These are phyloP conservation scores for Cyphellophora europaea DNA, from an alignment of 2,329 filamentous ascomycete genomes.

Conservation along the genomic window DNA sequence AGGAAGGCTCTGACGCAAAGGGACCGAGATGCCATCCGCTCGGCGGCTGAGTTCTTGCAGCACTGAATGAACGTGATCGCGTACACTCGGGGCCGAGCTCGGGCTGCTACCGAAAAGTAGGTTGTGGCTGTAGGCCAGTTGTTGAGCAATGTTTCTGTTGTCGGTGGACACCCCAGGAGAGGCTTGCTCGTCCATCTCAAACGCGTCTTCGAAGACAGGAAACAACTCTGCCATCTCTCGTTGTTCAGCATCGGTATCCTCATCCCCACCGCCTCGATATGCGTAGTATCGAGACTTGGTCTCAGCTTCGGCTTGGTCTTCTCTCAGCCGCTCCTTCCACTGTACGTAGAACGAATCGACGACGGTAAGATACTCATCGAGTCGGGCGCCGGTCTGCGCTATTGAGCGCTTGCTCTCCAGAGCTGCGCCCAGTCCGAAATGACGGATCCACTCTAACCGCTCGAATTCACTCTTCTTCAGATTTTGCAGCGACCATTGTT, in stretches of 20 bases:
- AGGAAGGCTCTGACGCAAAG: conserved; percentile 45
- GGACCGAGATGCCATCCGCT: background rate
- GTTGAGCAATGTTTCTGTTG: too few species aligned
- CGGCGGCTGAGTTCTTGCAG: background rate
- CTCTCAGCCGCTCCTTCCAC: conserved; percentile 69
- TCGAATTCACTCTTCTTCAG: background rate
- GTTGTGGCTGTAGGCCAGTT: background rate
- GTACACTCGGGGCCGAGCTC: background rate
- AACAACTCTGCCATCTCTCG: conserved; percentile 74
- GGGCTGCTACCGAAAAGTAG: background rate
- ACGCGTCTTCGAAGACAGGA: conserved; percentile 56
- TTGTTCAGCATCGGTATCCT: conserved; percentile 64
- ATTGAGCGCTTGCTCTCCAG: background rate
- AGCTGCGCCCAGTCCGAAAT: background rate
- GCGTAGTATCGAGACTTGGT: conserved; percentile 70
- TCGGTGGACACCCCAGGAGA: background rate
- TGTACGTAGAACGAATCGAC: conserved; percentile 67
- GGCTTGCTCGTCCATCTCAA: background rate
- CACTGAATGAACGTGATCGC: background rate
- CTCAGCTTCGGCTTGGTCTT: conserved; percentile 67
- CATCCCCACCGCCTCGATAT: conserved; percentile 68
- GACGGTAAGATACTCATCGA: conserved; percentile 6
- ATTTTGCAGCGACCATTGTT: background rate
- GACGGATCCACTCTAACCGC: background rate
- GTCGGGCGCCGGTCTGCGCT: background rate